phyloP scores from a whole-genome alignment of 2,329 filamentous ascomycete species.

The Decorospora gaudefroyi region DNA sequence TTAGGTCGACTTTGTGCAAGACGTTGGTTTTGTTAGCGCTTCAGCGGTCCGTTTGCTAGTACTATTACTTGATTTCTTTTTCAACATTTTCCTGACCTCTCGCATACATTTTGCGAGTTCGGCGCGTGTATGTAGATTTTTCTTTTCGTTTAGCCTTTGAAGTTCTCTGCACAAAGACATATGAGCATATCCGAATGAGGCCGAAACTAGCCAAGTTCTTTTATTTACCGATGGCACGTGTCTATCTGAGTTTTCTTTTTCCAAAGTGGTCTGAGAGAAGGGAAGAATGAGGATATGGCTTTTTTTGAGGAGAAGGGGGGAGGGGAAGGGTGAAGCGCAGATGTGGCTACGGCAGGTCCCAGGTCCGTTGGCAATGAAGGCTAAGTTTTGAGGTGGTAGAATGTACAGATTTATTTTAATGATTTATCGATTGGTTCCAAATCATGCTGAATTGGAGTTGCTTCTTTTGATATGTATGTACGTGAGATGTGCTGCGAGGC shows the following conservation, averaged over 20 bases:
- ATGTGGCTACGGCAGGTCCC: constrained; percentile 28
- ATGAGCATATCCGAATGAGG: constrained; percentile 14
- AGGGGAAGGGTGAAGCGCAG: too few species aligned
- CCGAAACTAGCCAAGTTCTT: too few species aligned
- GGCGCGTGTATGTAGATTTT: constrained; percentile 12
- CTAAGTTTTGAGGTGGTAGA: constrained; percentile 17
- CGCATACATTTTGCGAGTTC: constrained; percentile 2
- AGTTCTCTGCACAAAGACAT: constrained; percentile 6
- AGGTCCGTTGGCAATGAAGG: constrained; percentile 13
- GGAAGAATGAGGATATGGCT: constrained; percentile 15
- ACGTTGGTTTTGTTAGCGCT: constrained; percentile 42
- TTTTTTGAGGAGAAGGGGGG: constrained; percentile 15
- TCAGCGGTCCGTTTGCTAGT: constrained; percentile 38
- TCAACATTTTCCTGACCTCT: constrained; percentile 6
- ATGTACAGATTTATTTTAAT: constrained; percentile 23
- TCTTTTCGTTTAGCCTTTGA: constrained; percentile 2
- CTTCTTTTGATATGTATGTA: too few species aligned
- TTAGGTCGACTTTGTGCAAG: constrained; percentile 18
- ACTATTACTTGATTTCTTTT: constrained; percentile 17
- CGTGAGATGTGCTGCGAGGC: too few species aligned
- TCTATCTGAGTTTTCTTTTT: constrained; percentile 16
- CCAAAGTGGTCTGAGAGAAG: constrained; percentile 13
- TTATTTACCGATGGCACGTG: constrained; percentile 11
- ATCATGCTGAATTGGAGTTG: too few species aligned
- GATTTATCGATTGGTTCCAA: constrained; percentile 15